These are phyloP conservation scores for sorghum (Sorghum bicolor) DNA, from an alignment of 176 grass and related monocot species.

Conservation along the genomic window DNA sequence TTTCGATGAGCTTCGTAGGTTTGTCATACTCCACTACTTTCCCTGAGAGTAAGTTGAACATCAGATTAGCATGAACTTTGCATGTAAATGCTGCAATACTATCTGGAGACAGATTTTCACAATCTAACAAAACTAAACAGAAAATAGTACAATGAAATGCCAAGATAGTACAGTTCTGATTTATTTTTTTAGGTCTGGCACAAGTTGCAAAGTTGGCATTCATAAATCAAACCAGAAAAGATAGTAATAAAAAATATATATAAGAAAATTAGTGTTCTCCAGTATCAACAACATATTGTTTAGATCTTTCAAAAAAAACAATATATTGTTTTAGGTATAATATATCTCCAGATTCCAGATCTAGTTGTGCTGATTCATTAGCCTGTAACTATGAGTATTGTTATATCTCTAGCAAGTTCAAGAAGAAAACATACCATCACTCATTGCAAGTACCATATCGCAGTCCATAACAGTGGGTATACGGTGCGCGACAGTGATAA, in stretches of 20 bases:
- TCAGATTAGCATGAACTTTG: neutral
- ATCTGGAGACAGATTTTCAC: neutral
- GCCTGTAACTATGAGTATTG: neutral
- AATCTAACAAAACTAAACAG: neutral
- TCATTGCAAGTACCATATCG: conserved; percentile 73
- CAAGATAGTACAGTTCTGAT: neutral
- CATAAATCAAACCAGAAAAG: neutral
- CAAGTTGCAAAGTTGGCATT: neutral
- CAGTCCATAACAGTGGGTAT: conserved; percentile 92
- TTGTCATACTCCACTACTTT: conserved; percentile 63
- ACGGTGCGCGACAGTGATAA: conserved; percentile 86
- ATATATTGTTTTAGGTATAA: conserved; percentile 11
- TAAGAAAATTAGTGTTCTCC: neutral
- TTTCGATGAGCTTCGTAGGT: conserved; percentile 69
- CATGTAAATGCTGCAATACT: neutral
- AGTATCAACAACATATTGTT: neutral
- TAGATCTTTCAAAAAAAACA: no score
- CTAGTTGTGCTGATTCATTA: neutral
- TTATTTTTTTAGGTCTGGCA: neutral
- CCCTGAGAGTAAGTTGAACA: conserved; percentile 31
- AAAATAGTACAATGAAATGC: neutral
- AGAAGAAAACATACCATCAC: conserved; percentile 54
- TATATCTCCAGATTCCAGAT: neutral
- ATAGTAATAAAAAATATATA: neutral
- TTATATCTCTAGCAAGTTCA: neutral